Conservation (phyloP, 495 filamentous ascomycete species). For the Copromyces sp. region DNA sequence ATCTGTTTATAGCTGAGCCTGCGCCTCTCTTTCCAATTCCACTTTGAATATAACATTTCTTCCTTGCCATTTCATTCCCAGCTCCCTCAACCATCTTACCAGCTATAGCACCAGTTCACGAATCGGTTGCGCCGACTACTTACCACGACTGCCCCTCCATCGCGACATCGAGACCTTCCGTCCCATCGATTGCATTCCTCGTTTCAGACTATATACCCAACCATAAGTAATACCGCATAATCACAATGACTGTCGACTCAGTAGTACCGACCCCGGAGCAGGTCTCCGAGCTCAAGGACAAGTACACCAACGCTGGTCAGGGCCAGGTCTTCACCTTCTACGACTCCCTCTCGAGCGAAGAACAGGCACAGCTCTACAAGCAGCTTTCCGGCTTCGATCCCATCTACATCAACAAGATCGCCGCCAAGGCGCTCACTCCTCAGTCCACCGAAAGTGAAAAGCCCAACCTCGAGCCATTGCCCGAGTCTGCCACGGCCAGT, state of each 20-base stretch:
- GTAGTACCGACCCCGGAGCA: constrained; percentile 53
- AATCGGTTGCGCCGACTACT: background rate
- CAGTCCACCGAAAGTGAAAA: constrained; percentile 36
- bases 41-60: background rate
- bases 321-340: constrained; percentile 88
- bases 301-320: constrained; percentile 72
- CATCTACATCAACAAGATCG: constrained; percentile 69
- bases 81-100: background rate
- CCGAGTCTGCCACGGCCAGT: constrained; percentile 77
- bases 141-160: background rate
- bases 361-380: constrained; percentile 70
- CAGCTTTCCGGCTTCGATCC: constrained; percentile 78
- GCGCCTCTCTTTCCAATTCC: background rate
- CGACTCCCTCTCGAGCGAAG: constrained; percentile 58
- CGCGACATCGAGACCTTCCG: background rate
- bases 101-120: background rate
- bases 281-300: constrained; percentile 60
- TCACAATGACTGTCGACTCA: background rate
- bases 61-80: background rate
- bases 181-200: background rate
- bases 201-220: background rate
- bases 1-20: background rate
- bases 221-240: background rate
- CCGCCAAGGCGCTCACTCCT: constrained; percentile 71
- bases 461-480: constrained; percentile 75